These are phyloP conservation scores for Nidularia sp. DNA, from an alignment of 768 basidiomycete species.

Conservation along the genomic window DNA sequence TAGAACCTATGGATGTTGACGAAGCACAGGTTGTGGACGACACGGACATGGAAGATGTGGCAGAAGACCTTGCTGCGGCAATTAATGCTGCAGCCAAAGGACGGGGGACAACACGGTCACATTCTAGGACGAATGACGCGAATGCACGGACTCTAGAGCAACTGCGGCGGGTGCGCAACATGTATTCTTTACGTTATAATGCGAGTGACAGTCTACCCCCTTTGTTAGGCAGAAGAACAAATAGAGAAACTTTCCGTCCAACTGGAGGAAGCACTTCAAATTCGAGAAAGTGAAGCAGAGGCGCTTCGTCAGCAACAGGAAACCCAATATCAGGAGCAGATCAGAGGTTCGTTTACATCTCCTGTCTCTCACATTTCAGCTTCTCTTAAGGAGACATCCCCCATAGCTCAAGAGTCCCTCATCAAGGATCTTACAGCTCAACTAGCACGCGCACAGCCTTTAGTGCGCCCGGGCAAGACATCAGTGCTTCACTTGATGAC, in stretches of 20 bases:
- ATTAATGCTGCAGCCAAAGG: constrained; percentile 6
- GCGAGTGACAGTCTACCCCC: background rate
- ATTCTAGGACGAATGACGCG: constrained; percentile 5
- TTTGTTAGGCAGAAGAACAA: constrained; percentile 34
- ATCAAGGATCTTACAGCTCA: constrained; percentile 52
- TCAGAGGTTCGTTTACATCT: constrained; percentile 40
- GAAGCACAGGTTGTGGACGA: constrained; percentile 10
- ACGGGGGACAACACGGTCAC: constrained; percentile 5
- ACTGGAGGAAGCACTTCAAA: constrained; percentile 53
- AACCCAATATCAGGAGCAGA: constrained; percentile 44
- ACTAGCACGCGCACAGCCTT: constrained; percentile 50
- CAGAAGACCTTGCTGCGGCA: constrained; percentile 11
- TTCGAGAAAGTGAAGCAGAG: constrained; percentile 67
- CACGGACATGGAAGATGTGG: constrained; percentile 11
- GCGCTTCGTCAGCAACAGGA: constrained; percentile 42
- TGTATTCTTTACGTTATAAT: background rate
- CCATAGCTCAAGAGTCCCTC: constrained; percentile 53
- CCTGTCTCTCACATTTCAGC: background rate
- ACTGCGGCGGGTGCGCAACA: constrained; percentile 17
- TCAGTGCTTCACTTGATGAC: constrained; percentile 65
- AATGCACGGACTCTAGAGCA: constrained; percentile 14
- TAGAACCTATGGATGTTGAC: constrained; percentile 15
- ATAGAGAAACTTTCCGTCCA: constrained; percentile 46
- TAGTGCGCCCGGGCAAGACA: constrained; percentile 43
- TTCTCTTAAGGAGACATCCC: constrained; percentile 2